Evolutionary conservation across 805 yeast species (phyloP), one percentile per base, ranked within the genome.

Genomic region (Naumovozyma castellii): DNA sequence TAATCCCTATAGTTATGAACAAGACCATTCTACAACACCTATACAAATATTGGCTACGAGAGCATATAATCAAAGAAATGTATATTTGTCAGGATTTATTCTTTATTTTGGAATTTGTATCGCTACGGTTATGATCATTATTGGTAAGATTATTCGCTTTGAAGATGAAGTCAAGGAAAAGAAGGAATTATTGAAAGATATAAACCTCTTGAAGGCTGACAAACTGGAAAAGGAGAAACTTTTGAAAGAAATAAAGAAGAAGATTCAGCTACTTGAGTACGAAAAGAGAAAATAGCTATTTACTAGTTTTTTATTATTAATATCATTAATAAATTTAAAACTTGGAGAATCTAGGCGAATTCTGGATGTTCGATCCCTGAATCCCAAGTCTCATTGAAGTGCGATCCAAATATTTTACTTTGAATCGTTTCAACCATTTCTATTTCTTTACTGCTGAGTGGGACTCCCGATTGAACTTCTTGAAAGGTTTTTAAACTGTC

Each of bases 381-480:
- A 8, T 54, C 54, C 95, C 95, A 85, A 2, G 74, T 69, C 54
- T 78, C 84, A 54, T 83, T 74, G 43, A 74, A 54, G 48, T 76
- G 81, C 0, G 53, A 58, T 9, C 79, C 86, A 38, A 76, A 53
- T 3, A 69, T 64, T 14, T 61, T 51, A 15, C 50, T 40, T 44
- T 68, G 69, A 12, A 78, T 72, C 35, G 68, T 51, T 5, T 54
- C 53, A 25, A 75, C 68, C 16, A 73, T 50, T 4, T 43, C 42
- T 9, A 54, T 64, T 48, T 83, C 94, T 3, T 44, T 37, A 10
- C 48, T 57, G 25, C 67, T 66, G 9, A 66, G 38, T 13, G 22
- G 19, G 4, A 22, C 9, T 4, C 28, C 18, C 10, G 54, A 38
- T 4, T 46, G 44, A 10, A 77, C 76, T 12, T 52, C 53, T 67